Conservation (phyloP, 139 green algal species). For the Chlamydomonas incerta region DNA sequence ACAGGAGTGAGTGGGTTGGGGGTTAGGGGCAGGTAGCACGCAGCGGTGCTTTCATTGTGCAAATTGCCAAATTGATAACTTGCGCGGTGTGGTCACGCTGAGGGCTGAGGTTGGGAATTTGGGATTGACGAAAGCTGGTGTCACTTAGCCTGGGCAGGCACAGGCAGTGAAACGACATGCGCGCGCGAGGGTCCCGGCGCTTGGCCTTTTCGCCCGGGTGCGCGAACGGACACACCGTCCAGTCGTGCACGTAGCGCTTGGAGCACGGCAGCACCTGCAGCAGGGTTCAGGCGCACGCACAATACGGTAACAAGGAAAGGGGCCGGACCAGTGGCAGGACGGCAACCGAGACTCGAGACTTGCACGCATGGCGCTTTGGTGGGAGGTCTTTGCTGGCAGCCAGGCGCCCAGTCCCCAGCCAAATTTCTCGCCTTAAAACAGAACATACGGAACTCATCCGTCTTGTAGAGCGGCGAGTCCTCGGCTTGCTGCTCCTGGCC, state of each 20-base stretch:
- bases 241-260: slow-evolving; percentile 84
- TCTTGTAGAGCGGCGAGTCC: slow-evolving; percentile 67
- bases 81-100: no score
- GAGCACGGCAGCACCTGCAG: slow-evolving; percentile 81
- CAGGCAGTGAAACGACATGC: slow-evolving; percentile 90
- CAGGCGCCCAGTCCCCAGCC: no score
- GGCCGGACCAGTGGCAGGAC: background rate
- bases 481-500: slow-evolving; percentile 28
- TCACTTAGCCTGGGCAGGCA: no score
- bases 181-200: slow-evolving; percentile 84
- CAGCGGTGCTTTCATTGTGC: no score
- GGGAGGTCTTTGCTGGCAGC: background rate
- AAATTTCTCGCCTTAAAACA: slow-evolving; percentile 74
- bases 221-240: slow-evolving; percentile 92
- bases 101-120: no score
- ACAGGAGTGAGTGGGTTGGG: no score
- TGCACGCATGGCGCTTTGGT: background rate
- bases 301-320: background rate
- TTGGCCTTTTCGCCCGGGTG: slow-evolving; percentile 95
- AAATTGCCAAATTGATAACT: no score
- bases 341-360: no score
- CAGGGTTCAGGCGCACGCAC: background rate
- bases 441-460: slow-evolving; percentile 84
- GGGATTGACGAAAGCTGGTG: no score
- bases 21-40: no score